Conservation (phyloP, 495 filamentous ascomycete species). For the Neurospora sp. region DNA sequence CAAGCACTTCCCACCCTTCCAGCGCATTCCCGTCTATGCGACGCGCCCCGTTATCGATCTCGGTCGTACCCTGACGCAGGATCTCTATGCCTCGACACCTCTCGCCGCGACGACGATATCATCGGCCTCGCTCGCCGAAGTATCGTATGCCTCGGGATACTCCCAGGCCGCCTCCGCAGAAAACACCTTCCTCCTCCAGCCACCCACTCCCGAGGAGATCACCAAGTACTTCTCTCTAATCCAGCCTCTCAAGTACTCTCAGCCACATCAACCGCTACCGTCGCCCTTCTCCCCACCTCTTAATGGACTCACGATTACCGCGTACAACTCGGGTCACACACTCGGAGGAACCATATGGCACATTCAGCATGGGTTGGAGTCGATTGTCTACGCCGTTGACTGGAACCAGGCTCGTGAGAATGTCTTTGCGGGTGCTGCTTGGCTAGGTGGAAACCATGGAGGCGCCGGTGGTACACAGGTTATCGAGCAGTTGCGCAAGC, state of each 20-base stretch:
- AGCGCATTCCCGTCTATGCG: conserved; percentile 89
- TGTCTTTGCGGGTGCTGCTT: conserved; percentile 83
- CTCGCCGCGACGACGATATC: conserved; percentile 71
- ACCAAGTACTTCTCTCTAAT: conserved; percentile 87
- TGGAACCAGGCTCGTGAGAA: conserved; percentile 96
- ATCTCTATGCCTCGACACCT: conserved; percentile 84
- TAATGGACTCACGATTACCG: conserved; percentile 88
- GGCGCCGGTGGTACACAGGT: conserved; percentile 66
- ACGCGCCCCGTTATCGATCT: conserved; percentile 88
- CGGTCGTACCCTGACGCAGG: conserved; percentile 80
- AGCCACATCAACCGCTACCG: conserved; percentile 77
- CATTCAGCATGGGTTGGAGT: conserved; percentile 92
- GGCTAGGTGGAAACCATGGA: conserved; percentile 71
- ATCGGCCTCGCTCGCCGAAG: conserved; percentile 57
- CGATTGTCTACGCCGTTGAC: conserved; percentile 93
- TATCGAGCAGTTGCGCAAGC: conserved; percentile 84
- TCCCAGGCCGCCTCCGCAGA: conserved; percentile 36
- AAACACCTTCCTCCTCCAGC: conserved; percentile 60
- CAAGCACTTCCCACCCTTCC: conserved; percentile 87
- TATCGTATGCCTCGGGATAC: conserved; percentile 38
- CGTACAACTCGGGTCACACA: conserved; percentile 93
- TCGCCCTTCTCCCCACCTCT: conserved; percentile 82
- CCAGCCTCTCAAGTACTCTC: conserved; percentile 90
- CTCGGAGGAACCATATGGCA: conserved; percentile 98
- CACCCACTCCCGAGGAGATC: conserved; percentile 79